A percentile compares a stretch with the other conserved stretches of the same genome.
phyloP scores from a whole-genome alignment of 179 eudicot species.

The Silene noctiflora region DNA sequence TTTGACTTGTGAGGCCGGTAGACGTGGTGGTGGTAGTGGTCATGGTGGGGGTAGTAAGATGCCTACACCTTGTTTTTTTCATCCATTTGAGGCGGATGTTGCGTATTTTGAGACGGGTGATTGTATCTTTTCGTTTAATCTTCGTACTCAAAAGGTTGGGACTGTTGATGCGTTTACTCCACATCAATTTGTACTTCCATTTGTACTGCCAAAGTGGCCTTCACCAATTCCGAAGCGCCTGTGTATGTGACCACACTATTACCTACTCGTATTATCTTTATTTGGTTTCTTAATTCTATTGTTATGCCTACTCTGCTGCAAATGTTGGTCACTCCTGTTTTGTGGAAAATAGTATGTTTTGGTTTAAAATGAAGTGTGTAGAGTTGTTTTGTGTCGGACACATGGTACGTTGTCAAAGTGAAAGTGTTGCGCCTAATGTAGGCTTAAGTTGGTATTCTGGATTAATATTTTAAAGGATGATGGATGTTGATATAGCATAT shows the following conservation, averaged over 20 bases:
- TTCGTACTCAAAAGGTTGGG: neutral
- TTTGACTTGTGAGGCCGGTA: neutral
- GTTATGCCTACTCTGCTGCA: too few relatives aligned
- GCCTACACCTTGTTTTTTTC: neutral
- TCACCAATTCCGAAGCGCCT: neutral
- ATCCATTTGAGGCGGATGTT: constrained; percentile 2
- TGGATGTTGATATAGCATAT: too few relatives aligned
- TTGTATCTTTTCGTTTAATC: neutral
- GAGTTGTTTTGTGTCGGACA: too few relatives aligned
- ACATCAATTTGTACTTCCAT: neutral
- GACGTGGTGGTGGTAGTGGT: neutral
- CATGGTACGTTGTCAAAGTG: too few relatives aligned
- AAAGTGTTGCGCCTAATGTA: too few relatives aligned
- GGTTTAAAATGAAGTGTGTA: too few relatives aligned
- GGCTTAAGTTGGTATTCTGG: too few relatives aligned
- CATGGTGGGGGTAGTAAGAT: neutral
- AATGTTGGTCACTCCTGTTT: too few relatives aligned
- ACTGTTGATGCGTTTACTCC: neutral
- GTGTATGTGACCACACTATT: neutral
- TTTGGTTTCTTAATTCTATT: too few relatives aligned
- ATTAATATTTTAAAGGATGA: too few relatives aligned
- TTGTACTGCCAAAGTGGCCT: constrained; percentile 14
- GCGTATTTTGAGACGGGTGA: constrained; percentile 9
- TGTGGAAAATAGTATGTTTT: too few relatives aligned
- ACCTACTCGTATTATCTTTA: neutral